Evolutionary conservation across 148 eudicot genomes (phyloP), one percentile per base, ranked within the genome.

Genomic region (Vaccinium darrowii): DNA sequence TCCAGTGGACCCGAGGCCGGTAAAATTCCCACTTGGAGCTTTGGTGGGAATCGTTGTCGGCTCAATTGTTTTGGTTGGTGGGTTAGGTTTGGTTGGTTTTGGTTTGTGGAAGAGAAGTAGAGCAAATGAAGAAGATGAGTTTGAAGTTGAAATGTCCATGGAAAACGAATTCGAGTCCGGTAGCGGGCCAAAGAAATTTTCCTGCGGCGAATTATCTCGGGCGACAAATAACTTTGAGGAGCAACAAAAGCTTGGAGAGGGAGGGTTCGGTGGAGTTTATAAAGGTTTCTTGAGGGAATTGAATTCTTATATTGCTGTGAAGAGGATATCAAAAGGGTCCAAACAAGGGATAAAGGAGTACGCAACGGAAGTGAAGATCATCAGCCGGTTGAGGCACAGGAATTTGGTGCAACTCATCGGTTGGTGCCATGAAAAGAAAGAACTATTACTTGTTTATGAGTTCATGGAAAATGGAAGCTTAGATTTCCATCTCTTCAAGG

Each of bases 141-240:
- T 53, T 69, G 27, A 2, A 21, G 4, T 51, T 62, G 72, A 39
- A 1, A 7, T 21, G 16, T 15, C 33, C 18, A 53, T 81, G 79
- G 80, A 80, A 14, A 18, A 60, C 1, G 87, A 89, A 74, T 85
- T 87, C 8, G 87, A 84, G 67, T 2, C 67, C 19, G 87, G 82
- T 0, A 25, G 25, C 13, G 91, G 88, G 12, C 89, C 88, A 1
- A 88, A 67, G 69, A 86, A 82, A 33, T 90, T 88, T 36, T 86
- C 88, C 1, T 90, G 88, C 10, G 0, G 25, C 1, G 23, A 65
- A 65, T 65, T 65, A 65, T 23, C 72, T 65, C 72, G 0, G 0
- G 72, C 33, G 0, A 23, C 72, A 65, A 65, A n/a, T n/a, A 23
- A 65, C 33, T 65, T 65, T 65, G 15, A 65, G 4, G 33, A 65